Conservation (phyloP, 1,284 basidiomycete genomes). For the Naganishia albida region DNA sequence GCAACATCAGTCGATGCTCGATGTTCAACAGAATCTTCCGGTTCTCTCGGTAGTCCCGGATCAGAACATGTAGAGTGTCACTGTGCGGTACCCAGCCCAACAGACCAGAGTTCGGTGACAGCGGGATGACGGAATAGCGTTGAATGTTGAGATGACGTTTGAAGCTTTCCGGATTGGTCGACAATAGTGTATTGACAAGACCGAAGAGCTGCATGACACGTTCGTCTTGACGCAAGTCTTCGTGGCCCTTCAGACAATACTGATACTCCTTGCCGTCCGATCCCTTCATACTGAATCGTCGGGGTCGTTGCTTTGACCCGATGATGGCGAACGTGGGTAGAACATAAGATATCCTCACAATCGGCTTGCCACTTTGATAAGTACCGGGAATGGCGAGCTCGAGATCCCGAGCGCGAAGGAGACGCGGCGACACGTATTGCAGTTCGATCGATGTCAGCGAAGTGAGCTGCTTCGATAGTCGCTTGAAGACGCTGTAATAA, state of each 20-base stretch:
- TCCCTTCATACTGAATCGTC: slow-evolving; percentile 83
- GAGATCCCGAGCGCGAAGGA: slow-evolving; percentile 84
- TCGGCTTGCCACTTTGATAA: slow-evolving; percentile 84
- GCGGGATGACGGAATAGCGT: slow-evolving; percentile 87
- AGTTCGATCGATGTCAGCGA: slow-evolving; percentile 88
- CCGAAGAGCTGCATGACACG: slow-evolving; percentile 99
- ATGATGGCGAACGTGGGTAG: slow-evolving; percentile 87
- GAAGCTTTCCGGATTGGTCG: slow-evolving; percentile 91
- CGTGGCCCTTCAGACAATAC: slow-evolving; percentile 95
- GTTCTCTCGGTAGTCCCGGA: slow-evolving; percentile 91
- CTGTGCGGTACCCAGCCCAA: slow-evolving; percentile 95
- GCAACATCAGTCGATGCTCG: slow-evolving; percentile 96
- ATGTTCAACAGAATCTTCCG: slow-evolving; percentile 97
- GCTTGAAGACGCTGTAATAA: slow-evolving; percentile 95
- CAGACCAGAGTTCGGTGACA: slow-evolving; percentile 94
- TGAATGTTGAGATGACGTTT: slow-evolving; percentile 95
- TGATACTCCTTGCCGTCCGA: slow-evolving; percentile 93
- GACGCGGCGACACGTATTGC: slow-evolving; percentile 94
- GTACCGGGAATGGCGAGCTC: slow-evolving; percentile 96
- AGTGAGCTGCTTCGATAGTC: slow-evolving; percentile 91
- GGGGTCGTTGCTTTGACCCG: slow-evolving; percentile 96
- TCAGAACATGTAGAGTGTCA: slow-evolving; percentile 96
- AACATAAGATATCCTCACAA: slow-evolving; percentile 82
- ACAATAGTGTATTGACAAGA: slow-evolving; percentile 91
- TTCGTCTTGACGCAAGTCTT: slow-evolving; percentile 98